Base-by-base conservation (phyloP, 2,329 filamentous ascomycete genomes). In the Aureobasidium sp. region DNA sequence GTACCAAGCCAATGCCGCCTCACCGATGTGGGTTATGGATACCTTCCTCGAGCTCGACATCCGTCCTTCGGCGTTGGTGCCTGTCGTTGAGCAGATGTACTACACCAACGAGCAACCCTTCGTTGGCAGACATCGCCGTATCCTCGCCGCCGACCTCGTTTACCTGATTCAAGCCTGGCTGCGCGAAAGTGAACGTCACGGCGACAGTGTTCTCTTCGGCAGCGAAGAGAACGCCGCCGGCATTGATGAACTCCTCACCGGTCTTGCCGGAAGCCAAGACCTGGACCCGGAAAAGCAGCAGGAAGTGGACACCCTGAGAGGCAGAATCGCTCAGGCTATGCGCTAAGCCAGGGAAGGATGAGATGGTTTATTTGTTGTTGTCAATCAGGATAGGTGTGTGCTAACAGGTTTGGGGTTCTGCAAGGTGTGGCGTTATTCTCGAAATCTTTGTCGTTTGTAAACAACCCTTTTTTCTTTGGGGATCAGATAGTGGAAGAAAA, bases 81-180 rank as follows among this genome's bases (percentile, higher is more conserved):
- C 79, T 1, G 80, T 84, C 1, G 74, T 89, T 10, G 86, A 89
- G 69, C 74, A 76, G 29, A 81, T 88, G 72, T 88, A 84, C 74
- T 88, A 87, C 71, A 81, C 81, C 38, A 83, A 86, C 64, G 82
- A 87, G 66, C 75, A 80, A 6, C 86, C 86, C 0, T 89, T 88
- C 70, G 63, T 62, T 13, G 83, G 82, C 4, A 71, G 75, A 4
- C 81, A 83, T 60, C 78, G 82, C 47, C 78, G 78, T 43, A 73
- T 80, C 61, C 75, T 89, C 7, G 82, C 82, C 2, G 77, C 78
- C 27, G 84, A 88, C 69, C 79, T 88, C 43, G 72, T 87, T 0
- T 84, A 86, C 65, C 72, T 85, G 3, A 75, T 85, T 4, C 74
- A 80, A 60, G 74, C 78, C 60, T 90, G 87, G 87, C 82, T 80